Conservation (phyloP, 371 early-diverging fungal species). For the Cokeromyces recurvatus region DNA sequence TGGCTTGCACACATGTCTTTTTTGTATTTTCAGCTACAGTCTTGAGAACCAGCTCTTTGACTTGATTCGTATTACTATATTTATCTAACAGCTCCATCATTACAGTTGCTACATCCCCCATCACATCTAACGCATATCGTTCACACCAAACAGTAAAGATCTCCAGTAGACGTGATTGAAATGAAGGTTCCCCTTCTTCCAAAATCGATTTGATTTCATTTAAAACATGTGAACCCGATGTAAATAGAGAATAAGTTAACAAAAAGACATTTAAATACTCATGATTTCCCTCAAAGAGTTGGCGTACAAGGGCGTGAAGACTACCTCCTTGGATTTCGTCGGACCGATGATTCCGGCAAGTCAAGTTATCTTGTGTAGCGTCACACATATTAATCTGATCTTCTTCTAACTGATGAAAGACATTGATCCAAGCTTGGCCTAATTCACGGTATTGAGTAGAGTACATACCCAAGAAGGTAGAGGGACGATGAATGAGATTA, state of each 20-base stretch:
- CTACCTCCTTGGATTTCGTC: conserved; percentile 51
- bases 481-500: conserved; percentile 5
- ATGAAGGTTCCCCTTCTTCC: background rate
- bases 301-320: conserved; percentile 61
- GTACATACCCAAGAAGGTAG: conserved; percentile 9
- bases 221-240: conserved; percentile 44
- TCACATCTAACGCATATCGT: conserved; percentile 24
- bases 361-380: conserved; percentile 23
- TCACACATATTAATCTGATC: conserved; percentile 8
- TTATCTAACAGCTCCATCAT: conserved; percentile 27
- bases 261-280: conserved; percentile 45
- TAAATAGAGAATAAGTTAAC: conserved; percentile 55
- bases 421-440: conserved; percentile 15
- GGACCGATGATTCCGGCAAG: conserved; percentile 8
- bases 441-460: conserved; percentile 9
- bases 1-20: conserved; percentile 6
- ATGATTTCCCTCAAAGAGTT: conserved; percentile 39
- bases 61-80: background rate
- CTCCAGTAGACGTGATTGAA: conserved; percentile 21
- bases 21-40: conserved; percentile 27
- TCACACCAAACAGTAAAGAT: conserved; percentile 29
- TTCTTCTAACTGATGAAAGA: background rate
- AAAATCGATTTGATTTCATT: conserved; percentile 47
- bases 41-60: conserved; percentile 26
- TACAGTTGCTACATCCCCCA: conserved; percentile 41